Conservation (phyloP, 441 rosid genomes). For the Erodium moschatum region DNA sequence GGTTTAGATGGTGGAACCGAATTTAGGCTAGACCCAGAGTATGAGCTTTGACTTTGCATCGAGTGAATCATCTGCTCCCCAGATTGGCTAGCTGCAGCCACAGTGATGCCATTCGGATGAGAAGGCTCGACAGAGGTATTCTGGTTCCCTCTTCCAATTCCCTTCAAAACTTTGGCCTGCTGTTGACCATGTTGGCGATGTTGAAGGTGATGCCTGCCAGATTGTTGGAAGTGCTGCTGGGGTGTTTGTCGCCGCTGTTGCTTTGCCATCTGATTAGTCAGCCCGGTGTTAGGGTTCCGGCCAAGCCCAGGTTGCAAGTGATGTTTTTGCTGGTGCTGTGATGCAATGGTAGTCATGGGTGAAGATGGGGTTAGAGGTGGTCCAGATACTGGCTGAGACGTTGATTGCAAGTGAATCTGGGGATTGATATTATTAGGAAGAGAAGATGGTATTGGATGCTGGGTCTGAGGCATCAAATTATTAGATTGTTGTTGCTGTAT, state of each 20-base stretch:
- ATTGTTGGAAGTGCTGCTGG: constrained; percentile 73
- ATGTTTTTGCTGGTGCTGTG: constrained; percentile 62
- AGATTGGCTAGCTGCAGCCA: constrained; percentile 20
- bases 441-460: constrained; percentile 57
- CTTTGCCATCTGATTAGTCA: constrained; percentile 71
- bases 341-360: constrained; percentile 44
- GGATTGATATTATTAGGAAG: no score
- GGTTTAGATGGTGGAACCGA: constrained; percentile 43
- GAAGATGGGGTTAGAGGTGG: constrained; percentile 50
- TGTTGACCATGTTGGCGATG: constrained; percentile 31
- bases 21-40: constrained; percentile 42
- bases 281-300: constrained; percentile 49
- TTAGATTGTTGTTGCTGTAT: constrained; percentile 26
- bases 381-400: constrained; percentile 31
- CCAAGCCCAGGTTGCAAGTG: constrained; percentile 49
- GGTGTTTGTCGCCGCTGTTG: constrained; percentile 67
- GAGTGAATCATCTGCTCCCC: constrained; percentile 43
- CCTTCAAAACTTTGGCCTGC: constrained; percentile 48
- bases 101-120: constrained; percentile 46
- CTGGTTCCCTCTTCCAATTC: constrained; percentile 82
- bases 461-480: constrained; percentile 15
- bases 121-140: constrained; percentile 57
- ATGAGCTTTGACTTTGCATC: constrained; percentile 58
- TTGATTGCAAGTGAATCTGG: no score
- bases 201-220: constrained; percentile 52